A percentile compares a stretch with the other conserved stretches of the same genome.
Evolutionary conservation across 106 monocot genomes (phyloP).

Genomic region (Apostasia ramifera): DNA sequence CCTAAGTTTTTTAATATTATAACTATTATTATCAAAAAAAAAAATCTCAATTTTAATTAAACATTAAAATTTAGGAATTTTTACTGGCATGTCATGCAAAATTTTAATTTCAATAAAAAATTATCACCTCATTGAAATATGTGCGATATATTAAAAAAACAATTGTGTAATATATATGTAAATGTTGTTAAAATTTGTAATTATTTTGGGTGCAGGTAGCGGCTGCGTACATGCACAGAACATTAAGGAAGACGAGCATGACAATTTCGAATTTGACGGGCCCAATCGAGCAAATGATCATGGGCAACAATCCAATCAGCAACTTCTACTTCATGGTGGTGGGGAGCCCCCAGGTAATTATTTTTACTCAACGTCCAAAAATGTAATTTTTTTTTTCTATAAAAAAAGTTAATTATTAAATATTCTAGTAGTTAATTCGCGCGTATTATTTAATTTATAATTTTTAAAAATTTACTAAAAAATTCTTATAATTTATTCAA

Average conservation of each 20-base stretch:
- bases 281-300: constrained; percentile 49
- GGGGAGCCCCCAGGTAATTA: constrained; percentile 58
- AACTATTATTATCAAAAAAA: too few species aligned
- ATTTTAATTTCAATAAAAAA: too few species aligned
- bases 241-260: constrained; percentile 59
- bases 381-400: too few species aligned
- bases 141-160: too few species aligned
- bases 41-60: too few species aligned
- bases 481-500: neutral
- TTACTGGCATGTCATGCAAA: too few species aligned
- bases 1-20: too few species aligned
- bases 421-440: neutral
- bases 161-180: too few species aligned
- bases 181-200: too few species aligned
- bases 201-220: constrained; percentile 20
- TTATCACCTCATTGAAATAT: too few species aligned
- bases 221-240: constrained; percentile 44
- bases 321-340: constrained; percentile 72
- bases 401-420: neutral
- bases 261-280: constrained; percentile 63
- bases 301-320: constrained; percentile 37
- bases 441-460: neutral
- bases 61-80: too few species aligned
- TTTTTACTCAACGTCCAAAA: too few species aligned
- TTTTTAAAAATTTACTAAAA: neutral